Evolutionary conservation across 2,329 filamentous ascomycete species (phyloP), one percentile per base, ranked within the genome.

Genomic region (Fusarium sp.): DNA sequence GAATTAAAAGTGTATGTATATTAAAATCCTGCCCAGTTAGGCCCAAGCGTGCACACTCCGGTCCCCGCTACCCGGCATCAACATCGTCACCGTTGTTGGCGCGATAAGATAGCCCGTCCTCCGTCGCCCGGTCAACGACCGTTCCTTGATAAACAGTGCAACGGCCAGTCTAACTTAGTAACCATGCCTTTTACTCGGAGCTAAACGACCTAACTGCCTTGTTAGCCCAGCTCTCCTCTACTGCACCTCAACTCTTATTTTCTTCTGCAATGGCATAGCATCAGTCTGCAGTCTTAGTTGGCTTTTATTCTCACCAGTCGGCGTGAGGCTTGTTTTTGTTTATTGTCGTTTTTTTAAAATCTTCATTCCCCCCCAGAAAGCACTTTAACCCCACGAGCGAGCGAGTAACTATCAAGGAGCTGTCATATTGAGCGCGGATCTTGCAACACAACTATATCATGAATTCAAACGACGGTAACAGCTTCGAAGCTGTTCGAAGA

Each of bases 401-500:
- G 46, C 14, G 47, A 61, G 36, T 46, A 45, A 45, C 34, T 42
- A 56, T 43, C 19, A 40, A 47, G 40, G 32, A 54, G 32, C 56
- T 54, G 19, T 56, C 68, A 56, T 56, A 68, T 46, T 17, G 49
- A 50, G 42, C 52, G 46, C 50, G 34, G 47, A 50, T 42, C 44
- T 60, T 15, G 12, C 24, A 38, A 56, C 20, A 32, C 55, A 23
- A 49, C 48, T 24, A 46, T 23, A 56, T n/a, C 43, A 62, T 68
- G 66, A 63, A 57, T 40, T 30, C 59, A 23, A 52, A 32, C 39
- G 65, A 62, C 36, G 26, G 40, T 9, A 61, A 59, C 45, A 56
- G 52, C 47, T 67, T 72, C 50, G 70, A 74, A 24, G 59, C 62
- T 38, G 56, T 62, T 46, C 66, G 65, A 46, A 80, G 82, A 64